Base-by-base conservation (phyloP, 768 basidiomycete genomes). In the Leccinellum luteum region DNA sequence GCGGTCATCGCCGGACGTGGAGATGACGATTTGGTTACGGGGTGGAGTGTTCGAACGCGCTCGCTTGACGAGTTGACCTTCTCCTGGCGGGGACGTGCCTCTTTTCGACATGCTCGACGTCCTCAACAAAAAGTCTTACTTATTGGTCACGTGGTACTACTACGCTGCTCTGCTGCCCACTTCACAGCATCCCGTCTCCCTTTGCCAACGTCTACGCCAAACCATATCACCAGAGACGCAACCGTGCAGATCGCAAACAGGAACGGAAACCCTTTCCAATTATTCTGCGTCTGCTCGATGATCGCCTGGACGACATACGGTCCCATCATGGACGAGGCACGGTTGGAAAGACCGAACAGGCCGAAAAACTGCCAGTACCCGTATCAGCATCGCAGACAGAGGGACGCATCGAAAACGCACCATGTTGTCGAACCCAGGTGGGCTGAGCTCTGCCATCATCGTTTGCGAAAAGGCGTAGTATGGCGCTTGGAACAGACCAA, bases 381-480 rank as follows among this genome's bases (percentile, higher is more conserved):
- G 2, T 8, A 60, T 50, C 8, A 31, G 31, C n/a, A 51, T 2
- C 8, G 0, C 1, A 2, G 8, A 7, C 4, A 25, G 43, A 31
- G 47, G 12, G 7, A 13, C 35, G n/a, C 12, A 12, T 43, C 14
- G 23, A 17, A 28, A 31, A 53, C 66, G 21, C 55, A 80, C 82
- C 83, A 84, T 92, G 66, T 92, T 90, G 63, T 94, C 92, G 66
- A 90, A 94, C 1, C 92, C 92, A 1, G 90, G 88, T 13, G 92
- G 92, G 6, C 88, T 85, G 12, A 95, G 81, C 70, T 94, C 92
- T 1, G 89, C 88, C 89, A 92, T 92, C 87, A 90, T 89, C 0
- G 89, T 91, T 67, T 90, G 86, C 3, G 90, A 85, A 67, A 88
- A 91, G 1, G 92, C 89, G 67, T 90, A 94, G 73, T 92, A 94